Evolutionary conservation across 768 basidiomycete species (phyloP).

Genomic region (Tephrocybe rancida): DNA sequence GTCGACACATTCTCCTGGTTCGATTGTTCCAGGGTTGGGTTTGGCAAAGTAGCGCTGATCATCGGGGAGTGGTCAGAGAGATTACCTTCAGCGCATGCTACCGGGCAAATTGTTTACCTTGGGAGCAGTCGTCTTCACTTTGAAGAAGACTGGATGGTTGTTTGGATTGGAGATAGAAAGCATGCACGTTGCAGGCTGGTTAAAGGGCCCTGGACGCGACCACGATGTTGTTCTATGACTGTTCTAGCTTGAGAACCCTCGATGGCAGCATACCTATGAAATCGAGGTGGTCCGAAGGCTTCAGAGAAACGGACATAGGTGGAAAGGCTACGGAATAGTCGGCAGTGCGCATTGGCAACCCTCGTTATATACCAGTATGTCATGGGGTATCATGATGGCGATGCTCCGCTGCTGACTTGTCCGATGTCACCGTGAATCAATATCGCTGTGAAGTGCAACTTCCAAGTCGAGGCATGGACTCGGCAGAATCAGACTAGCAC

Average conservation of each 20-base stretch:
- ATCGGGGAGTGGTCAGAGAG: too few species aligned
- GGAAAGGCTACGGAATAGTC: too few species aligned
- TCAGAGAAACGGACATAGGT: constrained; percentile 65
- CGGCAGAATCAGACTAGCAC: too few species aligned
- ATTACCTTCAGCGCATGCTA: too few species aligned
- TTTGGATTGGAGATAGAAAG: constrained; percentile 5
- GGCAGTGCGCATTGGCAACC: too few species aligned
- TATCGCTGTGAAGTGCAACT: too few species aligned
- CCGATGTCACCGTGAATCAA: too few species aligned
- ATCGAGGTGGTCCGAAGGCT: constrained; percentile 59
- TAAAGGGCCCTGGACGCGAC: not conserved
- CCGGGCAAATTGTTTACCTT: not conserved
- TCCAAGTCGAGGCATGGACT: too few species aligned
- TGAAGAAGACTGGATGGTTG: not conserved
- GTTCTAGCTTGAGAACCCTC: not conserved
- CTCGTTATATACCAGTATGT: too few species aligned
- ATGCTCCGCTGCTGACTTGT: too few species aligned
- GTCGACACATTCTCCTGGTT: not conserved
- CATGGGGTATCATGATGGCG: too few species aligned
- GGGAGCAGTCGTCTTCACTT: constrained; percentile 5
- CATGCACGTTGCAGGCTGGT: not conserved
- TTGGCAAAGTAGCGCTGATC: constrained; percentile 2
- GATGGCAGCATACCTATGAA: not conserved
- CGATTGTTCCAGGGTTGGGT: constrained; percentile 6
- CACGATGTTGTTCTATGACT: not conserved